These are phyloP conservation scores for Chamaenerion angustifolium DNA, from an alignment of 345 rosid species.

Conservation along the genomic window DNA sequence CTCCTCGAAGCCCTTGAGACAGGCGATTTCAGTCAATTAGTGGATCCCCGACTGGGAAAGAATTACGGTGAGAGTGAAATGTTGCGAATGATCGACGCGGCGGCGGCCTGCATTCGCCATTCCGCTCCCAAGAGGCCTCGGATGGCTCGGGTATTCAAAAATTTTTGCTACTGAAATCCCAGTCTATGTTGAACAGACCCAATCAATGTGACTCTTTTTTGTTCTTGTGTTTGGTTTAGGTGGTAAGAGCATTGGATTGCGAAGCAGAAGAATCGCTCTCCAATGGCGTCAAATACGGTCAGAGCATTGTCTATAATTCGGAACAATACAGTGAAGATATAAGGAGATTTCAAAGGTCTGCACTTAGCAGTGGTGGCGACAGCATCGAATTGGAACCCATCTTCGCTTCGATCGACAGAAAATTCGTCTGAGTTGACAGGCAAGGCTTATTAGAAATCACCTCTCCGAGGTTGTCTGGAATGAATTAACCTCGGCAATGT, in stretches of 20 bases:
- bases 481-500: too few species aligned
- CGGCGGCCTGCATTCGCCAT: conserved; percentile 94
- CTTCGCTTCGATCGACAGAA: too few species aligned
- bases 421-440: too few species aligned
- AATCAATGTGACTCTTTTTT: too few species aligned
- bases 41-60: conserved; percentile 58
- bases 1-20: conserved; percentile 61
- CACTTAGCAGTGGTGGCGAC: conserved; percentile 21
- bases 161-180: too few species aligned
- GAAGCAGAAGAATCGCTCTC: conserved; percentile 51
- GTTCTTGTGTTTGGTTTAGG: conserved; percentile 20
- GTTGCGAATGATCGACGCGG: conserved; percentile 70
- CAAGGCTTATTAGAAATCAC: too few species aligned
- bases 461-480: too few species aligned
- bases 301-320: conserved; percentile 54
- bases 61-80: conserved; percentile 58
- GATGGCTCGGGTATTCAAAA: conserved; percentile 64
- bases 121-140: conserved; percentile 78
- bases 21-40: conserved; percentile 41
- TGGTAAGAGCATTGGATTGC: conserved; percentile 66
- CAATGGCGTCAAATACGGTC: conserved; percentile 64
- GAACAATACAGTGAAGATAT: conserved; percentile 60
- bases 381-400: too few species aligned
- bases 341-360: conserved; percentile 49
- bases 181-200: too few species aligned